These are phyloP conservation scores for Pleurotus platypus DNA, from an alignment of 768 basidiomycete species.

Conservation along the genomic window DNA sequence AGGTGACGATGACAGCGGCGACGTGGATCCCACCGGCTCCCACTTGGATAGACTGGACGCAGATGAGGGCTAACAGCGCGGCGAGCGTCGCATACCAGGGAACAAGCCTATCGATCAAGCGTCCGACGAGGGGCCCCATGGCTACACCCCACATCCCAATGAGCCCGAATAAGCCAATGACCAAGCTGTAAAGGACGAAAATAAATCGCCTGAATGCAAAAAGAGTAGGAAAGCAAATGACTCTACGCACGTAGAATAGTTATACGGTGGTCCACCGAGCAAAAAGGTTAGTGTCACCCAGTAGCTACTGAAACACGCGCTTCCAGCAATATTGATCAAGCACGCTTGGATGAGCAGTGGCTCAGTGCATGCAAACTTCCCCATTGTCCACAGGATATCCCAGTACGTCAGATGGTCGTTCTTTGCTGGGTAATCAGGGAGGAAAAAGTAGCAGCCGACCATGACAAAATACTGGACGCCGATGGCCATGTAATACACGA, in stretches of 20 bases:
- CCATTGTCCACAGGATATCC: constrained; percentile 74
- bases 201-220: neutral
- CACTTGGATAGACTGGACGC: constrained; percentile 61
- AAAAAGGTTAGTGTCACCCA: constrained; percentile 83
- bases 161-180: constrained; percentile 73
- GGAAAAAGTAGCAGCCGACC: constrained; percentile 52
- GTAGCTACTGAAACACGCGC: constrained; percentile 56
- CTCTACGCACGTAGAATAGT: constrained; percentile 62
- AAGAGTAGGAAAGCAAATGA: neutral
- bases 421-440: constrained; percentile 87
- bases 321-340: constrained; percentile 58
- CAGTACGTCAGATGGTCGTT: constrained; percentile 62
- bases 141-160: constrained; percentile 71
- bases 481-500: constrained; percentile 76
- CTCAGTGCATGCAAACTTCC: constrained; percentile 70
- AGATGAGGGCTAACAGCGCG: constrained; percentile 40
- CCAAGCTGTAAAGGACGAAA: constrained; percentile 26
- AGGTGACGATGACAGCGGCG: constrained; percentile 64
- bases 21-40: constrained; percentile 69
- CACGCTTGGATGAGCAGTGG: constrained; percentile 71
- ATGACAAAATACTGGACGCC: constrained; percentile 63
- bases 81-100: constrained; percentile 77
- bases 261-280: constrained; percentile 70
- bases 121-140: constrained; percentile 66
- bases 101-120: constrained; percentile 62